These are phyloP conservation scores for Cystobasidium pallidum DNA, from an alignment of 1,284 basidiomycete genomes.

Conservation along the genomic window DNA sequence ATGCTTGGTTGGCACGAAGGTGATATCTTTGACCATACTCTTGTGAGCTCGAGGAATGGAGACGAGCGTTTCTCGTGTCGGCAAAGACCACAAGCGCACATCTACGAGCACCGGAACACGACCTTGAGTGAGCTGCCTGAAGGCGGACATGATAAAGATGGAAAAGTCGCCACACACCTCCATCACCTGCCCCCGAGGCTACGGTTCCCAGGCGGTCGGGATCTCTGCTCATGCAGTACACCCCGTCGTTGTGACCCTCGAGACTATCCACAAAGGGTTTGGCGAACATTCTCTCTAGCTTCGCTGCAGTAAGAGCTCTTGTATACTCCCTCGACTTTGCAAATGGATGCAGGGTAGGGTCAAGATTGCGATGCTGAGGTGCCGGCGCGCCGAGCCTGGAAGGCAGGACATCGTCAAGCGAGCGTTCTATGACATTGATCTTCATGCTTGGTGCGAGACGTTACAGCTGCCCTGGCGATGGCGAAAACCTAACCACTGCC, in stretches of 20 bases:
- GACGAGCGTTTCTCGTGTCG: slow-evolving; percentile 68
- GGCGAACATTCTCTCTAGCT: slow-evolving; percentile 95
- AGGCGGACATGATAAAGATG: not conserved
- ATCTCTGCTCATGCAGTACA: slow-evolving; percentile 81
- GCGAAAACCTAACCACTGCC: not conserved
- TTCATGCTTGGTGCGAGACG: slow-evolving; percentile 28
- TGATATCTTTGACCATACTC: slow-evolving; percentile 86
- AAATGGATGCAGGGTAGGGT: slow-evolving; percentile 93
- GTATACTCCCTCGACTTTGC: slow-evolving; percentile 88
- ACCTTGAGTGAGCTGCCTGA: slow-evolving; percentile 1
- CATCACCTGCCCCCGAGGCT: slow-evolving; percentile 95
- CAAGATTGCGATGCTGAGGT: slow-evolving; percentile 66
- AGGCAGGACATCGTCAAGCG: slow-evolving; percentile 40
- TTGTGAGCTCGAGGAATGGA: slow-evolving; percentile 82
- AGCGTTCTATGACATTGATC: slow-evolving; percentile 45
- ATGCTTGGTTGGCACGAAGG: slow-evolving; percentile 61
- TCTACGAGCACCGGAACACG: slow-evolving; percentile 23
- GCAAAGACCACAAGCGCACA: slow-evolving; percentile 85
- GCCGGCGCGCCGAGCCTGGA: slow-evolving; percentile 42
- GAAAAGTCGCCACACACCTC: slow-evolving; percentile 59
- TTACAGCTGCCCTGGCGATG: not conserved
- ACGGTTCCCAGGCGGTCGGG: slow-evolving; percentile 75
- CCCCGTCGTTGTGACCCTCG: slow-evolving; percentile 94
- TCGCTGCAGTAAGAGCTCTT: slow-evolving; percentile 89
- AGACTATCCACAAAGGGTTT: slow-evolving; percentile 91